Evolutionary conservation across 768 basidiomycete species (phyloP).

Genomic region (Collybia mongolica): DNA sequence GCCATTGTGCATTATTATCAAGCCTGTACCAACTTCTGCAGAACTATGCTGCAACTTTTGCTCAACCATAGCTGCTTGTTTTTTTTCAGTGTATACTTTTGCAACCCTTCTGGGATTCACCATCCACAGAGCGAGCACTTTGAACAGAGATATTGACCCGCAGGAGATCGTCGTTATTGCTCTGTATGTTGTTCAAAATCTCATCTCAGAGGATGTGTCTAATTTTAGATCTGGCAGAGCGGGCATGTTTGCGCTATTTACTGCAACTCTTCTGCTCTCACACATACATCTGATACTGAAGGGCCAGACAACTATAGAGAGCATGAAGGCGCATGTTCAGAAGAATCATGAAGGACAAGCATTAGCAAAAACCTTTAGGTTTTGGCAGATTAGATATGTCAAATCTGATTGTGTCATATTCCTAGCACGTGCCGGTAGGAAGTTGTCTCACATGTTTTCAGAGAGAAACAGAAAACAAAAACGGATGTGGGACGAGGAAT

Average conservation of each 20-base stretch:
- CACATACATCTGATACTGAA: slow-evolving; percentile 61
- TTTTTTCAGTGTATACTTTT: slow-evolving; percentile 66
- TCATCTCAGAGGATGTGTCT: neutral
- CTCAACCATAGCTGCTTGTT: slow-evolving; percentile 55
- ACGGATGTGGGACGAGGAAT: slow-evolving; percentile 72
- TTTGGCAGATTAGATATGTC: slow-evolving; percentile 56
- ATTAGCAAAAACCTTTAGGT: slow-evolving; percentile 50
- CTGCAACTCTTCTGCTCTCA: slow-evolving; percentile 46
- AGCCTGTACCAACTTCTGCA: too few species aligned
- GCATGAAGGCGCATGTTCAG: slow-evolving; percentile 55
- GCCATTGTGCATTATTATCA: too few species aligned
- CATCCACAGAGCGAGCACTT: slow-evolving; percentile 27
- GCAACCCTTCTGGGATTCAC: slow-evolving; percentile 56
- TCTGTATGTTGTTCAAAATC: slow-evolving; percentile 47
- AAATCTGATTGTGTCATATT: too few species aligned
- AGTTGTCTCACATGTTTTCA: slow-evolving; percentile 19
- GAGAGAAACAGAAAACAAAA: slow-evolving; percentile 46
- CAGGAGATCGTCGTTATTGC: slow-evolving; percentile 73
- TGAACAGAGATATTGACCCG: slow-evolving; percentile 45
- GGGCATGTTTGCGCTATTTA: slow-evolving; percentile 74
- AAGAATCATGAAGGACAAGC: slow-evolving; percentile 58
- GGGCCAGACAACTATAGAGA: slow-evolving; percentile 82
- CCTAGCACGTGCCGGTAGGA: neutral
- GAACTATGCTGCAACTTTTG: too few species aligned
- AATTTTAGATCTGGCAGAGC: slow-evolving; percentile 39